These are phyloP conservation scores for Astragalus membranaceus DNA, from an alignment of 306 rosid species.

Conservation along the genomic window DNA sequence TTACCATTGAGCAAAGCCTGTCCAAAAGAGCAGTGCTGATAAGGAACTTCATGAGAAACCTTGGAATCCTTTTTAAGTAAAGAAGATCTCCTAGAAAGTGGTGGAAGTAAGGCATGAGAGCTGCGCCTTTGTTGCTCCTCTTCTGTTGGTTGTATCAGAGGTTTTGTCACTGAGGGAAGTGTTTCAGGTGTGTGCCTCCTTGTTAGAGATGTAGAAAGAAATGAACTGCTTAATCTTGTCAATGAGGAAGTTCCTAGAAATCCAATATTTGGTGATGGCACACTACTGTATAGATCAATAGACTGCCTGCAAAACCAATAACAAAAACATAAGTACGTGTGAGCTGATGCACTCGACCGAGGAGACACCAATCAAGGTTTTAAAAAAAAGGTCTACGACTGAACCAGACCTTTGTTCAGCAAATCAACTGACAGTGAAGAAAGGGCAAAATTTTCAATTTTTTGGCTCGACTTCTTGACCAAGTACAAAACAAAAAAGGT, in stretches of 20 bases:
- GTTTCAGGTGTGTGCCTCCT: constrained; percentile 93
- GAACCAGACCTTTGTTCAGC: neutral
- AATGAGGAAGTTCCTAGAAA: constrained; percentile 73
- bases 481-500: neutral
- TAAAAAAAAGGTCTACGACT: neutral
- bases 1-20: constrained; percentile 87
- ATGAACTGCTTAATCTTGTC: constrained; percentile 85
- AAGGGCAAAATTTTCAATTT: neutral
- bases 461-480: neutral
- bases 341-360: neutral
- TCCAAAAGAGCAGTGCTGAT: constrained; percentile 62
- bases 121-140: constrained; percentile 54
- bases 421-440: neutral
- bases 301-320: constrained; percentile 71
- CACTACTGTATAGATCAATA: constrained; percentile 87
- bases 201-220: constrained; percentile 79
- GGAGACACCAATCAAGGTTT: neutral
- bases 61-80: constrained; percentile 47
- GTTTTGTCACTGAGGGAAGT: constrained; percentile 53
- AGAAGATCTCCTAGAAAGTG: constrained; percentile 48
- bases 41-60: constrained; percentile 63
- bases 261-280: constrained; percentile 83
- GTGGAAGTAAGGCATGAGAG: constrained; percentile 64
- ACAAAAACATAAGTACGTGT: constrained; percentile 15
- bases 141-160: constrained; percentile 37